phyloP scores from a whole-genome alignment of 1,284 basidiomycete species.

The Mixia osmundae region DNA sequence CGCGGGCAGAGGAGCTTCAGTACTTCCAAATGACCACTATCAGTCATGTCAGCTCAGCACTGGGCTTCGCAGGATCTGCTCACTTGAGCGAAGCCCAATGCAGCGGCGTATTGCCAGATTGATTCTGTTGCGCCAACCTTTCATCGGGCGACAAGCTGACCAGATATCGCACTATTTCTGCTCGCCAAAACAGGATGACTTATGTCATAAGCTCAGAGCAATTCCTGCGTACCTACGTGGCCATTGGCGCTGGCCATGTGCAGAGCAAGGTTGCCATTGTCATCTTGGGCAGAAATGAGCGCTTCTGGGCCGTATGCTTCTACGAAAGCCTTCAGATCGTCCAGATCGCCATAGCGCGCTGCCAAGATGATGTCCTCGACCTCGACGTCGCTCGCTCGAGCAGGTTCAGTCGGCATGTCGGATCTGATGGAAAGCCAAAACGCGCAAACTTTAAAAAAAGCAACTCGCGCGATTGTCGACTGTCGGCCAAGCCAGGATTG shows the following conservation, averaged over 20 bases:
- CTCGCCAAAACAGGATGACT: not conserved
- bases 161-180: conserved; percentile 15
- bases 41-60: not conserved
- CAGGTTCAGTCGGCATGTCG: too few species aligned
- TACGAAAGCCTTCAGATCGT: conserved; percentile 16
- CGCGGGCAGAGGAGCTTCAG: conserved; percentile 14
- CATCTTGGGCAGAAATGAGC: conserved; percentile 13
- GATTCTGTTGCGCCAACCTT: conserved; percentile 10
- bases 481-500: too few species aligned
- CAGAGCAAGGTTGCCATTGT: conserved; percentile 17
- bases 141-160: conserved; percentile 10
- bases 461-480: too few species aligned
- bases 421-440: too few species aligned
- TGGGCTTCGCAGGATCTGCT: not conserved
- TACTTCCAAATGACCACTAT: conserved; percentile 12
- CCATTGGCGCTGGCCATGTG: conserved; percentile 20
- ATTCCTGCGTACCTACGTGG: conserved; percentile 13
- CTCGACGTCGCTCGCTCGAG: too few species aligned
- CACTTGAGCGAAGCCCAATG: conserved; percentile 18
- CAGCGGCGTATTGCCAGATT: conserved; percentile 15
- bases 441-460: too few species aligned
- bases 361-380: conserved; percentile 16
- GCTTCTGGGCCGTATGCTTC: conserved; percentile 11
- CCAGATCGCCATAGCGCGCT: conserved; percentile 19
- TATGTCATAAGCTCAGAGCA: not conserved